Evolutionary conservation across 768 basidiomycete species (phyloP), one percentile per base, ranked within the genome.

Genomic region (Royoungia palumana): DNA sequence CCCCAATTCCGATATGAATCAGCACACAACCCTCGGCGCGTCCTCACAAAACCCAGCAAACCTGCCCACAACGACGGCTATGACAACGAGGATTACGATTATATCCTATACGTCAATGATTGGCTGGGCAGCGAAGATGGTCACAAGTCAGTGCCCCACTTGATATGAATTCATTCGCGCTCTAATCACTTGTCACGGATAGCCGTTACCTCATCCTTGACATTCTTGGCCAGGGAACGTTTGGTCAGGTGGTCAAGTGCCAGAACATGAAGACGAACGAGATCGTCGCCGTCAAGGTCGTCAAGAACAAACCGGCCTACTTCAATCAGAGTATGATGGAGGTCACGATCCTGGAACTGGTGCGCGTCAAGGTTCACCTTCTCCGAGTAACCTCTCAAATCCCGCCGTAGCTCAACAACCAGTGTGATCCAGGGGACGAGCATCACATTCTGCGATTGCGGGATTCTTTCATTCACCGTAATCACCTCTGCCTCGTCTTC

Each of bases 241-340:
- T 99, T 60, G 96, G 96, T 9, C 96, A 99, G 68, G 96, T 99
- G 27, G 96, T 98, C 60, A 99, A 99, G 68, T 99, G 96, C 65
- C 96, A 98, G 69, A 98, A 99, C 66, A 94, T 97, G 87, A 93
- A 94, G 74, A 96, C 92, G 25, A 94, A 98, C 69, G 95, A 97
- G 66, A 91, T 98, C 46, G 93, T 96, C 37, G 96, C 96, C 20
- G 96, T 99, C 53, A 99, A 98, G 71, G 96, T 99, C 8, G 93
- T 99, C 57, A 99, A 99, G 76, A 99, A 99, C 71, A 99, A 98
- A 70, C 96, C 95, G 6, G 96, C 96, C 0, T 99, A 99, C 74
- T 94, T 96, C 70, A 97, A 98, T 65, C 96, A 99, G 72, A 92
- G 89, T 69, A 97, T 96, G 89, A 99, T 99, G 96, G 96, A 99